Conservation (phyloP, 495 filamentous ascomycete species). For the Aspergillus sparsus region DNA sequence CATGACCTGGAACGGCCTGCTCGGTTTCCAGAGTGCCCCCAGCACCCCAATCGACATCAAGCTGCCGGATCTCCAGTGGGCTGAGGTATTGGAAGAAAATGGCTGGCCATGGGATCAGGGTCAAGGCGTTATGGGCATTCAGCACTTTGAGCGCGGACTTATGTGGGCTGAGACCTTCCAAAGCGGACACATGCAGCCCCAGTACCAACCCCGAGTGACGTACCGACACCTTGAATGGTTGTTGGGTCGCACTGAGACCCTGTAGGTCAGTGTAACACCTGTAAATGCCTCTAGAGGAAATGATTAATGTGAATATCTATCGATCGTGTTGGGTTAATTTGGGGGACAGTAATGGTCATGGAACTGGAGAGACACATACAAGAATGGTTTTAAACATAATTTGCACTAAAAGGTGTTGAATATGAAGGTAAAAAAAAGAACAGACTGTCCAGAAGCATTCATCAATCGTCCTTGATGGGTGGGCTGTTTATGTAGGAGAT, state of each 20-base stretch:
- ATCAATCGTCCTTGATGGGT: too few species aligned
- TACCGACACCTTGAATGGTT: slow-evolving; percentile 73
- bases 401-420: too few species aligned
- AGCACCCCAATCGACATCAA: slow-evolving; percentile 40
- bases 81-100: slow-evolving; percentile 27
- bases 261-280: slow-evolving; percentile 5
- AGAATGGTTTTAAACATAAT: too few species aligned
- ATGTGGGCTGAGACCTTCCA: slow-evolving; percentile 64
- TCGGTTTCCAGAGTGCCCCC: slow-evolving; percentile 57
- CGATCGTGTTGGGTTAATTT: too few species aligned
- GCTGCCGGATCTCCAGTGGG: slow-evolving; percentile 39
- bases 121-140: slow-evolving; percentile 63
- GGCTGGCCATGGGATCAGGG: slow-evolving; percentile 29
- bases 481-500: too few species aligned
- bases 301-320: too few species aligned
- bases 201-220: slow-evolving; percentile 62
- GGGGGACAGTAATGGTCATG: too few species aligned
- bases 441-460: too few species aligned
- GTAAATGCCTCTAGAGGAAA: too few species aligned
- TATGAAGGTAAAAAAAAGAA: too few species aligned
- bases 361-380: too few species aligned
- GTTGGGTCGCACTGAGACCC: slow-evolving; percentile 49
- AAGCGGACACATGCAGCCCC: slow-evolving; percentile 67
- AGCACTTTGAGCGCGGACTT: slow-evolving; percentile 69
- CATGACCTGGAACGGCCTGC: slow-evolving; percentile 66